A percentile compares a stretch with the other conserved stretches of the same genome.
Evolutionary conservation across 306 rosid species (phyloP).

Genomic region (Sesbania bispinosa): DNA sequence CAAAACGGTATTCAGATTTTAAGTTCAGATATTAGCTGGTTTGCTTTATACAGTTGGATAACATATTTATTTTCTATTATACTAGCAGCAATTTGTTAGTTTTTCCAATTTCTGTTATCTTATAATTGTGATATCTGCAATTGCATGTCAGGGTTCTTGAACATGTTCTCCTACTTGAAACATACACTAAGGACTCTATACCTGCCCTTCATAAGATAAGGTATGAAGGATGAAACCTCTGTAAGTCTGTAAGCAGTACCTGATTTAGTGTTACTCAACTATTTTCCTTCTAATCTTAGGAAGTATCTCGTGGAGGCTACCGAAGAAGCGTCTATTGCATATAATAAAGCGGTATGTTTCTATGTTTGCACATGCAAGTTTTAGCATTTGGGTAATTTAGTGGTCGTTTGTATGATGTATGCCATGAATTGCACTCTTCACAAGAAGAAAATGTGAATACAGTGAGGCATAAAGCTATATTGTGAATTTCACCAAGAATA

Average conservation of each 20-base stretch:
- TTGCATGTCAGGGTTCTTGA: constrained; percentile 65
- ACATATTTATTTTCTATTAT: neutral
- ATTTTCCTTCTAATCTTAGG: constrained; percentile 37
- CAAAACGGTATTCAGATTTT: neutral
- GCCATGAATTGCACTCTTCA: neutral
- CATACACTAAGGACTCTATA: constrained; percentile 80
- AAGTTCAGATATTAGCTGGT: neutral
- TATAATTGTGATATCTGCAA: constrained; percentile 15
- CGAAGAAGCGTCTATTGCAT: constrained; percentile 81
- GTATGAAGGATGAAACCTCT: constrained; percentile 26
- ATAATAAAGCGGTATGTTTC: constrained; percentile 80
- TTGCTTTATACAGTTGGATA: neutral
- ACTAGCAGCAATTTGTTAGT: neutral
- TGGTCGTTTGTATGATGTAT: neutral
- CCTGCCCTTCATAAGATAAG: constrained; percentile 88
- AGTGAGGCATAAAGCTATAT: neutral
- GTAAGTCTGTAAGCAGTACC: constrained; percentile 12
- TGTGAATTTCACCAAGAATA: constrained; percentile 1
- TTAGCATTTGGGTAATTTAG: neutral
- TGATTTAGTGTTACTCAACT: neutral
- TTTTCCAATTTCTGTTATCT: constrained; percentile 15
- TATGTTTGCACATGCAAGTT: neutral
- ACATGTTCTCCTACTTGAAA: constrained; percentile 64
- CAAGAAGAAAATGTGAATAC: neutral
- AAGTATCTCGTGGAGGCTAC: constrained; percentile 87